These are phyloP conservation scores for Glaciozyma antarctica DNA, from an alignment of 768 basidiomycete genomes.

Conservation along the genomic window DNA sequence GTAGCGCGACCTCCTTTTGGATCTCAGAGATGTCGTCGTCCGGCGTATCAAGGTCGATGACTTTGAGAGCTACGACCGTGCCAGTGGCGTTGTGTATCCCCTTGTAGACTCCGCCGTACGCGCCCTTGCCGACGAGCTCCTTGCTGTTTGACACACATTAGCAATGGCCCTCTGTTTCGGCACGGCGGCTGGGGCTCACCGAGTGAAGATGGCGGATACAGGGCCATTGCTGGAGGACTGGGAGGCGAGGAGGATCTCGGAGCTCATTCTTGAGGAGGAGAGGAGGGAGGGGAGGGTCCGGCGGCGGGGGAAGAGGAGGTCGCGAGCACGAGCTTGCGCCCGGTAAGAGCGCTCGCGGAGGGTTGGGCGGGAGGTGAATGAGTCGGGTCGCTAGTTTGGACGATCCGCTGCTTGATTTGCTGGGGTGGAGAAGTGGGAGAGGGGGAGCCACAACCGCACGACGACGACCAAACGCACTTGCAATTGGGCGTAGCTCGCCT, in stretches of 20 bases:
- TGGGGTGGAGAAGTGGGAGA: too few species aligned
- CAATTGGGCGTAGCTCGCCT: too few species aligned
- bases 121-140: conserved; percentile 88
- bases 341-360: too few species aligned
- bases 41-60: conserved; percentile 92
- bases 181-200: neutral
- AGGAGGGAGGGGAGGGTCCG: too few species aligned
- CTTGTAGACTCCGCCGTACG: conserved; percentile 88
- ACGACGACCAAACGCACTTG: too few species aligned
- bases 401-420: too few species aligned
- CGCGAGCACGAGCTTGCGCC: too few species aligned
- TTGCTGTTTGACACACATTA: neutral
- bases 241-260: neutral
- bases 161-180: too few species aligned
- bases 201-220: neutral
- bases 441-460: too few species aligned
- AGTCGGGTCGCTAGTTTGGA: too few species aligned
- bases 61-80: conserved; percentile 42
- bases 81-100: conserved; percentile 75
- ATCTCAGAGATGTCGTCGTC: conserved; percentile 97
- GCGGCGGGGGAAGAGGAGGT: too few species aligned
- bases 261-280: neutral
- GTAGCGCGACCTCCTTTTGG: conserved; percentile 85
- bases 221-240: neutral
- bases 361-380: too few species aligned